Percentiles rank a stretch among this genome's conserved stretches.
Conservation (phyloP, 2,329 filamentous ascomycete genomes). For the Aspergillus luchuensis region DNA sequence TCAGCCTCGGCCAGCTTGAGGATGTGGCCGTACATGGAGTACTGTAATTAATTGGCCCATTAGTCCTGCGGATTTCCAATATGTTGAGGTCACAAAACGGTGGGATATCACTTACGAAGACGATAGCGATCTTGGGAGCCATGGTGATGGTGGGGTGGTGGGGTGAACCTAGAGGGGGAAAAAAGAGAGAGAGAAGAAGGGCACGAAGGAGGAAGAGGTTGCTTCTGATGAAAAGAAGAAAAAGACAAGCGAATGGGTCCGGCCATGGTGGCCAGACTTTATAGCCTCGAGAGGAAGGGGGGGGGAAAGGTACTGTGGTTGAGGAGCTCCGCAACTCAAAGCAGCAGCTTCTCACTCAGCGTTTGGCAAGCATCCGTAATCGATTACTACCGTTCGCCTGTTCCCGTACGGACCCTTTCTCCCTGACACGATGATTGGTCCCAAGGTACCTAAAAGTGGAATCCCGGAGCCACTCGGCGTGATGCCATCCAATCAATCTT, state of each 20-base stretch:
- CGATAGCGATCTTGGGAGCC: constrained; percentile 89
- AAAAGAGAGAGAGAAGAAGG: not conserved
- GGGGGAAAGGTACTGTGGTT: too few relatives aligned
- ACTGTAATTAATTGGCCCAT: constrained; percentile 53
- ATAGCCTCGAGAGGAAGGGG: not conserved
- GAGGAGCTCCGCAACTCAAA: not conserved
- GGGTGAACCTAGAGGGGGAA: constrained; percentile 4
- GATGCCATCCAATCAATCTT: constrained; percentile 4
- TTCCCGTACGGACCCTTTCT: constrained; percentile 1
- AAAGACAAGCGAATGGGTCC: not conserved
- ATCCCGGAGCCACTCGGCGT: too few relatives aligned
- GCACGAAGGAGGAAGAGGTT: not conserved
- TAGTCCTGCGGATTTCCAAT: constrained; percentile 1
- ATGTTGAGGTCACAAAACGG: constrained; percentile 1
- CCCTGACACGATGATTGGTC: not conserved
- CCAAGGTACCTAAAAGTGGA: not conserved
- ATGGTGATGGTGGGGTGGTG: constrained; percentile 54
- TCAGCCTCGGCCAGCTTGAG: constrained; percentile 81
- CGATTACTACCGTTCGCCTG: not conserved
- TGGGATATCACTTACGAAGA: constrained; percentile 66
- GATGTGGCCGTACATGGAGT: constrained; percentile 95
- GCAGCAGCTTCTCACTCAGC: not conserved
- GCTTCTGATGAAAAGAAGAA: not conserved
- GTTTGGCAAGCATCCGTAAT: constrained; percentile 13
- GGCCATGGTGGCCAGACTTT: not conserved